These are phyloP conservation scores for Polyplosphaeria fusca DNA, from an alignment of 495 filamentous ascomycete genomes.

Conservation along the genomic window DNA sequence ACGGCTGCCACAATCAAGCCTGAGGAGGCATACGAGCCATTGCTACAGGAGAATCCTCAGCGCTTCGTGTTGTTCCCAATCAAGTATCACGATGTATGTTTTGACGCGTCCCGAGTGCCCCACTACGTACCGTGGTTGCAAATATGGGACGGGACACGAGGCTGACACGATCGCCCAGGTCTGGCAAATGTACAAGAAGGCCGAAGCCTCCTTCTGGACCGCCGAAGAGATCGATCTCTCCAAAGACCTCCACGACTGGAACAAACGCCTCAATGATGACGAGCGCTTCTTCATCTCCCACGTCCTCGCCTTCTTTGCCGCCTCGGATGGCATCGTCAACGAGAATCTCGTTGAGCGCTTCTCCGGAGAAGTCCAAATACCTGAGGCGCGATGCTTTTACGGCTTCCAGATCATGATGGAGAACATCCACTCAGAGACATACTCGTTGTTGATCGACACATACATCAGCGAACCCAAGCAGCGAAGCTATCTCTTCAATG, in stretches of 20 bases:
- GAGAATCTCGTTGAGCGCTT: conserved; percentile 99
- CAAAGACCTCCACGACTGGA: conserved; percentile 98
- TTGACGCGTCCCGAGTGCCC: conserved; percentile 44
- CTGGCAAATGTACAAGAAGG: conserved; percentile 99
- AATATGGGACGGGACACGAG: too few species aligned
- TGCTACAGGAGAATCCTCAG: conserved; percentile 92
- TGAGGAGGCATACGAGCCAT: conserved; percentile 77
- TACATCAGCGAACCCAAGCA: conserved; percentile 99
- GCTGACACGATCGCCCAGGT: conserved; percentile 73
- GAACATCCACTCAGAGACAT: conserved; percentile 99
- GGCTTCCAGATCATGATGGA: conserved; percentile 99
- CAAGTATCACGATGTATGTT: conserved; percentile 98
- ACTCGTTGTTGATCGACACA: conserved; percentile 98
- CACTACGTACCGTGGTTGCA: too few species aligned
- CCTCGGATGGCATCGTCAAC: conserved; percentile 99
- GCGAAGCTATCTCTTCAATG: conserved; percentile 92
- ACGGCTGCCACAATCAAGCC: conserved; percentile 57
- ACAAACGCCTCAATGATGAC: conserved; percentile 92
- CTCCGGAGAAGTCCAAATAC: conserved; percentile 93
- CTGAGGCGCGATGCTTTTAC: conserved; percentile 99
- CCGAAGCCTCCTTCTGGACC: conserved; percentile 99
- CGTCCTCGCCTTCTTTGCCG: conserved; percentile 98
- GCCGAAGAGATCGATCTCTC: conserved; percentile 98
- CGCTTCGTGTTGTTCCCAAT: conserved; percentile 98
- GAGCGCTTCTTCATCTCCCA: conserved; percentile 98